phyloP scores from a whole-genome alignment of 2,329 filamentous ascomycete genomes.

The Paraphaeosphaeria sporulosa region DNA sequence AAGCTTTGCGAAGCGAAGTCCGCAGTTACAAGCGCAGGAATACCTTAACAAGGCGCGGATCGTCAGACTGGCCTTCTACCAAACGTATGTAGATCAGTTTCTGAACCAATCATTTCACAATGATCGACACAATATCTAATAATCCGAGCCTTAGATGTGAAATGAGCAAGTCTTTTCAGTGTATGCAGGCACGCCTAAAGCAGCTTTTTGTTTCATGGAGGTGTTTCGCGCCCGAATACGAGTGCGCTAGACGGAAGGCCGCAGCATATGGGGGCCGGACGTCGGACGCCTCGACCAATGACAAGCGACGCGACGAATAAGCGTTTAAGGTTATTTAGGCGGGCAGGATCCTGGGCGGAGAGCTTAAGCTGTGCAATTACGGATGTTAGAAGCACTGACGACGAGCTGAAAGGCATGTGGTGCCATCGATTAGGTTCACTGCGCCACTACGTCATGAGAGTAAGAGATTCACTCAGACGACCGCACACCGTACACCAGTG shows the following conservation, averaged over 20 bases:
- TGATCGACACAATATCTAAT: background rate
- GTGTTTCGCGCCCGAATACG: constrained; percentile 4
- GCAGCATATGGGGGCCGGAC: background rate
- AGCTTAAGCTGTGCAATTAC: background rate
- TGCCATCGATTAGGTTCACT: too few relatives aligned
- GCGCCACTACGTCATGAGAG: too few relatives aligned
- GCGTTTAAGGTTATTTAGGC: background rate
- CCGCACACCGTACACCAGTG: too few relatives aligned
- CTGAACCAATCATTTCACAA: background rate
- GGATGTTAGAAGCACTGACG: background rate
- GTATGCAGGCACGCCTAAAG: background rate
- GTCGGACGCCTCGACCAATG: background rate
- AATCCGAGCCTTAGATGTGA: background rate
- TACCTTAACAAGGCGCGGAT: background rate
- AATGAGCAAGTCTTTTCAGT: background rate
- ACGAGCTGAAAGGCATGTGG: too few relatives aligned
- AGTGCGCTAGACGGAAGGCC: background rate
- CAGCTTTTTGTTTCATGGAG: background rate
- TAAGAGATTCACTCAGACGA: too few relatives aligned
- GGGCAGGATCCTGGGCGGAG: background rate
- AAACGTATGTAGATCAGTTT: background rate
- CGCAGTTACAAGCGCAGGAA: background rate
- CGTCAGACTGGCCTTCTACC: background rate
- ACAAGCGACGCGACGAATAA: background rate
- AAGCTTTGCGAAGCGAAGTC: constrained; percentile 6